Percentiles rank a stretch among this genome's conserved stretches.
These are phyloP conservation scores for Lentinula boryana DNA, from an alignment of 768 basidiomycete species.

Conservation along the genomic window DNA sequence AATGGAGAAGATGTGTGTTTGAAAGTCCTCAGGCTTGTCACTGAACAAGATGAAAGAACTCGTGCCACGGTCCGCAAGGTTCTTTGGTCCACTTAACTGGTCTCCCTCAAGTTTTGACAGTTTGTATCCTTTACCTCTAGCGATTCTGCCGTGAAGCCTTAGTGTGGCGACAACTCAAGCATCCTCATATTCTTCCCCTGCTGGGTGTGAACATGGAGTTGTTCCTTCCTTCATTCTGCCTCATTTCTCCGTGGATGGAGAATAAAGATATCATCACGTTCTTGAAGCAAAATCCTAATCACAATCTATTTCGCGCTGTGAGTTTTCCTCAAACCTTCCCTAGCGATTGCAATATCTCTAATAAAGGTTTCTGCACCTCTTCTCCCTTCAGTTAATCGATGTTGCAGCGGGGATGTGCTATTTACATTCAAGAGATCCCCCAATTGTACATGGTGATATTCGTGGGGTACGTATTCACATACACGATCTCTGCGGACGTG, in stretches of 20 bases:
- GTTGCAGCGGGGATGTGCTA: slow-evolving; percentile 27
- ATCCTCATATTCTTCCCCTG: slow-evolving; percentile 13
- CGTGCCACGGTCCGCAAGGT: not conserved
- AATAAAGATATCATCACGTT: slow-evolving; percentile 12
- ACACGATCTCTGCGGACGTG: not conserved
- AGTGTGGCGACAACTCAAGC: slow-evolving; percentile 16
- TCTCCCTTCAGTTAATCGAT: slow-evolving; percentile 12
- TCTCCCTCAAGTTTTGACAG: not conserved
- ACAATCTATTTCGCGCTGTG: not conserved
- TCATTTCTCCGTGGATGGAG: slow-evolving; percentile 19
- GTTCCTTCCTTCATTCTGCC: slow-evolving; percentile 13
- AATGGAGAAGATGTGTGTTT: slow-evolving; percentile 2
- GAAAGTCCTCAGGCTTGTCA: slow-evolving; percentile 4
- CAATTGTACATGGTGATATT: slow-evolving; percentile 19
- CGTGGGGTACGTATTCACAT: slow-evolving; percentile 2
- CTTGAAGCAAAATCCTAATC: slow-evolving; percentile 1
- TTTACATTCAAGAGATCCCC: slow-evolving; percentile 21
- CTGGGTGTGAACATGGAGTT: slow-evolving; percentile 12
- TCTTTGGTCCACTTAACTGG: not conserved
- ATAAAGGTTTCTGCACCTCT: not conserved
- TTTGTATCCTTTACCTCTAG: slow-evolving; percentile 1
- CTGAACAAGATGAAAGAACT: not conserved
- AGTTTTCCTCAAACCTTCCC: not conserved
- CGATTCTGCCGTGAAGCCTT: slow-evolving; percentile 17
- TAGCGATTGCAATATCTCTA: not conserved